phyloP scores from a whole-genome alignment of 129 eudicot genomes.

The Apium graveolens region DNA sequence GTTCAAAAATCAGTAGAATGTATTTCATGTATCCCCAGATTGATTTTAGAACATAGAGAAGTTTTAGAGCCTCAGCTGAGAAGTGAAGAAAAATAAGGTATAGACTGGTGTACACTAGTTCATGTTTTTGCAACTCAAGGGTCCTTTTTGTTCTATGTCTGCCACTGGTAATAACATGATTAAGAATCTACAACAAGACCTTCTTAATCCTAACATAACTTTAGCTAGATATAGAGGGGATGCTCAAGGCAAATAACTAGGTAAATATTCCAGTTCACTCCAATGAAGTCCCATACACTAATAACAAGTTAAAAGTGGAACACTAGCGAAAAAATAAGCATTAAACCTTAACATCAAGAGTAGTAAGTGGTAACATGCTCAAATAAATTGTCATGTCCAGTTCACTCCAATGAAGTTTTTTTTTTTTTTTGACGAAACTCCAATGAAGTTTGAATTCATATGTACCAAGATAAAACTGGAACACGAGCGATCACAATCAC shows the following conservation, averaged over 20 bases:
- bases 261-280: not conserved
- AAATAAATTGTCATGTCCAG: no score
- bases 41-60: no score
- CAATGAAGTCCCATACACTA: not conserved
- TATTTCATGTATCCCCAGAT: not conserved
- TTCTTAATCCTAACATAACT: not conserved
- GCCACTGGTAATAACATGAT: not conserved
- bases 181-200: not conserved
- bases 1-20: not conserved
- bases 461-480: no score
- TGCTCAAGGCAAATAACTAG: not conserved
- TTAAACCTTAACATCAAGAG: not conserved
- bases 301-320: not conserved
- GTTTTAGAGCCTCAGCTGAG: not conserved
- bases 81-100: not conserved
- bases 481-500: no score
- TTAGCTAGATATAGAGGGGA: not conserved
- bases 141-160: not conserved
- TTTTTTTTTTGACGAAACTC: no score
- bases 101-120: not conserved
- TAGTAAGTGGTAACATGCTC: not conserved
- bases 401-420: no score
- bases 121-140: not conserved
- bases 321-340: not conserved
- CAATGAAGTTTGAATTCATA: no score